Conservation (phyloP, 768 basidiomycete species). For the Termitomyces sp. region DNA sequence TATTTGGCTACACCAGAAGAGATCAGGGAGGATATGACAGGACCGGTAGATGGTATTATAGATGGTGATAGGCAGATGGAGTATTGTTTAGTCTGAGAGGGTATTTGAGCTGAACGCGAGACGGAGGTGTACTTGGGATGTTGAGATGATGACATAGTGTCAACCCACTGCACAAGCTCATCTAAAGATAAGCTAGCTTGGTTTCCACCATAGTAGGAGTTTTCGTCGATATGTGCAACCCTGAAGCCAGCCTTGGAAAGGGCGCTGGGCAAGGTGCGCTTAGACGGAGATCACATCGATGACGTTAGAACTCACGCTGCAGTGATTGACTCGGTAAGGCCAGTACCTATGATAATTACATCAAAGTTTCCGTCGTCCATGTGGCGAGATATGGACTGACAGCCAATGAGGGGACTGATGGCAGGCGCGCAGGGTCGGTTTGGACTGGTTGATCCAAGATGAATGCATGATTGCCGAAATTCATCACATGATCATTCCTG, state of each 20-base stretch:
- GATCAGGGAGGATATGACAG: slow-evolving; percentile 73
- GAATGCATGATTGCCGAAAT: not conserved
- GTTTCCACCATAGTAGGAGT: slow-evolving; percentile 79
- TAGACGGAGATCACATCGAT: not conserved
- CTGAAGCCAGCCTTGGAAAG: slow-evolving; percentile 85
- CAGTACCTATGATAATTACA: slow-evolving; percentile 70
- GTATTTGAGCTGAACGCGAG: slow-evolving; percentile 35
- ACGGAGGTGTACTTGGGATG: slow-evolving; percentile 35
- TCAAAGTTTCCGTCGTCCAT: slow-evolving; percentile 53
- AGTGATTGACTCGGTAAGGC: slow-evolving; percentile 76
- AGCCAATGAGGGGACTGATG: not conserved
- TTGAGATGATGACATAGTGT: slow-evolving; percentile 24
- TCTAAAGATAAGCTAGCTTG: slow-evolving; percentile 80
- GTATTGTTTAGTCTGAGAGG: slow-evolving; percentile 67
- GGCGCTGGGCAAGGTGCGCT: slow-evolving; percentile 47
- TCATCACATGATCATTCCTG: slow-evolving; percentile 7
- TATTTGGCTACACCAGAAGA: slow-evolving; percentile 85
- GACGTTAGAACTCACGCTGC: slow-evolving; percentile 66
- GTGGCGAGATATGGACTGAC: not conserved
- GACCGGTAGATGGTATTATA: slow-evolving; percentile 74
- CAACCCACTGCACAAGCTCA: slow-evolving; percentile 72
- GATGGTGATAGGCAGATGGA: slow-evolving; percentile 82
- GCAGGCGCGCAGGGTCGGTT: not conserved
- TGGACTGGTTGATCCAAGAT: not conserved
- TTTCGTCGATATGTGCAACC: slow-evolving; percentile 83